Evolutionary conservation across 371 early-diverging fungal species (phyloP), one percentile per base, ranked within the genome.

Genomic region (Capniomyces stellatus): DNA sequence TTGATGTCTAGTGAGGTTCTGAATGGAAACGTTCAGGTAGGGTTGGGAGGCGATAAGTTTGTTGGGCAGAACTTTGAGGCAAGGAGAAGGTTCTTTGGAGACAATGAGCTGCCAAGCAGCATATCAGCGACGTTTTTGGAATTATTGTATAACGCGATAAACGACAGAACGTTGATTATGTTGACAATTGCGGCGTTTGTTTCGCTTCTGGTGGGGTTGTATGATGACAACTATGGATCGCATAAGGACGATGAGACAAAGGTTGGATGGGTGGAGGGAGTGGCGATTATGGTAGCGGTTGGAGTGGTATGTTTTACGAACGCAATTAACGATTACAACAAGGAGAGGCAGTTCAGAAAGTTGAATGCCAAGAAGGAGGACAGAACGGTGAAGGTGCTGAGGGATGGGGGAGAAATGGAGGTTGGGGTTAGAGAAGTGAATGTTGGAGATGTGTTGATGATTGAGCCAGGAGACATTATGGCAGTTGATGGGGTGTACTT

Each of bases 391-490:
- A 89, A 86, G 64, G 78, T 79, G 22, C 59, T 79, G 24, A 79
- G 89, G 51, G 76, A 77, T 64, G 81, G 91, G 52, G 72, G 77
- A 35, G 84, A 88, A 62, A 68, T 78, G 25, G 79, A 86, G 58
- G 70, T 89, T 55, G 85, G 85, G 43, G 85, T 92, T 43, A 83
- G 82, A 65, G 85, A 89, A 51, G 50, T 89, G 41, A 76, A 83
- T 57, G 85, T 93, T 19, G 92, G 94, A 43, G 95, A 95, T 62
- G 71, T 96, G 44, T 63, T 93, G 54, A 59, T 81, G 46, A 71
- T 96, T 39, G 93, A 96, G 64, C 87, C 92, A n/a, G 97, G 96
- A 51, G 95, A 94, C 59, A 82, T 93, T 40, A 69, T 94, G 44
- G 75, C 85, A 0, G 94, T 80, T 18, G 96, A 96, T 63, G 89